phyloP scores from a whole-genome alignment of 2,329 filamentous ascomycete species.

The Microcyclospora tardicrescens region DNA sequence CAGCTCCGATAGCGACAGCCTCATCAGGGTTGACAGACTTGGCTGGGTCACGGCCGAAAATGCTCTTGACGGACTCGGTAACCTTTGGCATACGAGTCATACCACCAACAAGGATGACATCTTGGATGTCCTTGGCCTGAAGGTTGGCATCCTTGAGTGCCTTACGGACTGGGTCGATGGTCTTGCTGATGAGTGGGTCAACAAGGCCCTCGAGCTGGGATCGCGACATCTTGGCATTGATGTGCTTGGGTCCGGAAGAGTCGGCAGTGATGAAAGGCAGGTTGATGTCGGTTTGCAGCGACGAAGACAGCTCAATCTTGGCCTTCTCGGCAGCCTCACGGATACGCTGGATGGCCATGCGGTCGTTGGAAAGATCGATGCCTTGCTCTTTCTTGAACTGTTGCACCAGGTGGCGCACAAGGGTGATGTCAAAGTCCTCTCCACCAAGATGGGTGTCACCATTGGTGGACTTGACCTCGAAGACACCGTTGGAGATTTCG shows the following conservation, averaged over 20 bases:
- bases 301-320: conserved; percentile 96
- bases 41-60: conserved; percentile 90
- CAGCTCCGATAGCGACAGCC: conserved; percentile 93
- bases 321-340: conserved; percentile 98
- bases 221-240: conserved; percentile 88
- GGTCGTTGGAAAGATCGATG: conserved; percentile 79
- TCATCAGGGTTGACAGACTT: conserved; percentile 99
- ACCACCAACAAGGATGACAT: conserved; percentile 94
- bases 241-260: conserved; percentile 91
- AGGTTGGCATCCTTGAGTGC: conserved; percentile 91
- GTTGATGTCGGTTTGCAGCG: conserved; percentile 93
- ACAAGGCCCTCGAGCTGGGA: conserved; percentile 88
- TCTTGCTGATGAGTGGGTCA: conserved; percentile 74
- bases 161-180: conserved; percentile 88
- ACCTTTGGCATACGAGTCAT: conserved; percentile 99
- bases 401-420: conserved; percentile 85
- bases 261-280: conserved; percentile 97
- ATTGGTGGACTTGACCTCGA: conserved; percentile 98
- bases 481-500: conserved; percentile 94
- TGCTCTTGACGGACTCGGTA: conserved; percentile 84
- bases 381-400: conserved; percentile 95
- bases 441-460: conserved; percentile 97
- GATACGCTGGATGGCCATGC: conserved; percentile 98
- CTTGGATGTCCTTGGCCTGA: conserved; percentile 85
- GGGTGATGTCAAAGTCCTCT: conserved; percentile 92